Evolutionary conservation across 768 basidiomycete species (phyloP), one percentile per base, ranked within the genome.

Genomic region (Flagelloscypha sp.): DNA sequence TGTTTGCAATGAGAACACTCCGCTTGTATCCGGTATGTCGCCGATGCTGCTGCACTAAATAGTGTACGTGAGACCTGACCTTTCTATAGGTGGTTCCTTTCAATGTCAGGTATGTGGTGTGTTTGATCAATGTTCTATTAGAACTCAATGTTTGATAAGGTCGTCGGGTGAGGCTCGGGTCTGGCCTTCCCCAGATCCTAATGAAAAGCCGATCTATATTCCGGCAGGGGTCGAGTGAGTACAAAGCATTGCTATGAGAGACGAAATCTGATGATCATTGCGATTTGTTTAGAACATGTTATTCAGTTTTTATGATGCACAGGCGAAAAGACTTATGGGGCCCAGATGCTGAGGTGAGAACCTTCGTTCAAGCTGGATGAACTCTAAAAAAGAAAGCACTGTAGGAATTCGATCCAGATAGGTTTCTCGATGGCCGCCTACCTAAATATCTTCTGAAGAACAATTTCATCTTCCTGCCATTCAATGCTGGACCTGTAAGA

Each of bases 381-480:
- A n/a, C n/a, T n/a, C n/a, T n/a, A n/a, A n/a, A n/a, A n/a, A n/a
- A n/a, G n/a, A n/a, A n/a, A n/a, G n/a, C n/a, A n/a, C n/a, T n/a
- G 4, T 62, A 73, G 30, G 66, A 74, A 48, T 83, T 82, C 37
- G 80, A 84, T 47, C 80, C 81, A 0, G 78, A 81, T 41, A 70
- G 80, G 4, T 84, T 79, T 62, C 59, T 83, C 28, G 81, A 82
- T 48, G 62, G 74, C 7, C 63, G 80, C 7, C 53, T 80, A 22
- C 65, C 74, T 43, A 74, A 71, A 46, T 78, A 80, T 38, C 62
- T 83, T 19, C 58, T 70, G 19, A 66, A 70, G 24, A 79, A 80
- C 43, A 69, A 77, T 0, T 81, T 77, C 58, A 78, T 81, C 38
- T 85, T 84, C 59, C 62, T 82, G 4, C 76, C 76, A 11, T 78